phyloP scores from a whole-genome alignment of 768 basidiomycete genomes.

The Pleurotus giganteus region DNA sequence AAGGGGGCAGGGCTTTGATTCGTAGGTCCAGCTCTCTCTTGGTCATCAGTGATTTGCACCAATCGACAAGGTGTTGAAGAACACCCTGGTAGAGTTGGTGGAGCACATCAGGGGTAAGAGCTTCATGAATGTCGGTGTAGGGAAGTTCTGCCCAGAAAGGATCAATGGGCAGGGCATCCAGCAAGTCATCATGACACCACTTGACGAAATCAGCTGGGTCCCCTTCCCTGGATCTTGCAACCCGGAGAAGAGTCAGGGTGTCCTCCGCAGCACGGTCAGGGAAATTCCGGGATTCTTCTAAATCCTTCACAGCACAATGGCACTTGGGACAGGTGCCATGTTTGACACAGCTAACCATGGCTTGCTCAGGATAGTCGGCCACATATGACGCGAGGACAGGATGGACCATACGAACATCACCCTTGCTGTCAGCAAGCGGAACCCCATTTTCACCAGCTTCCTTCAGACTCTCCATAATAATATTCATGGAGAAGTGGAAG shows the following conservation, averaged over 20 bases:
- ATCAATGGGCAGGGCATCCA: background rate
- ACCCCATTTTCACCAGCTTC: constrained; percentile 26
- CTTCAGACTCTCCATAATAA: constrained; percentile 28
- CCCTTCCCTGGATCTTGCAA: constrained; percentile 22
- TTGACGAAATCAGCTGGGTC: background rate
- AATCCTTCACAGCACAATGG: constrained; percentile 15
- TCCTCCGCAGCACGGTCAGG: constrained; percentile 8
- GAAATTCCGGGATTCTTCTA: constrained; percentile 10
- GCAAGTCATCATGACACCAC: background rate
- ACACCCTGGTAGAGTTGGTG: too few relatives aligned
- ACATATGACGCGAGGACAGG: constrained; percentile 39
- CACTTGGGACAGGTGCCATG: constrained; percentile 28
- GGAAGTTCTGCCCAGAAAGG: constrained; percentile 45
- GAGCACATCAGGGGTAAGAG: constrained; percentile 41
- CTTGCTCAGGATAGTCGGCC: constrained; percentile 45
- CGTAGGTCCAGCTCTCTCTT: too few relatives aligned
- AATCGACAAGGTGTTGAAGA: too few relatives aligned
- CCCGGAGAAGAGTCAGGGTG: constrained; percentile 16
- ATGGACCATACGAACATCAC: constrained; percentile 22
- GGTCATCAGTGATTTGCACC: too few relatives aligned
- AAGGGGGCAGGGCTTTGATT: too few relatives aligned
- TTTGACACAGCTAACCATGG: constrained; percentile 28
- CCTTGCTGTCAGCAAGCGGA: constrained; percentile 28
- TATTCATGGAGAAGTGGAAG: constrained; percentile 34
- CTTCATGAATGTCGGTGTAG: constrained; percentile 34